Evolutionary conservation across 2,329 filamentous ascomycete species (phyloP).

Genomic region (Onygena corvina): DNA sequence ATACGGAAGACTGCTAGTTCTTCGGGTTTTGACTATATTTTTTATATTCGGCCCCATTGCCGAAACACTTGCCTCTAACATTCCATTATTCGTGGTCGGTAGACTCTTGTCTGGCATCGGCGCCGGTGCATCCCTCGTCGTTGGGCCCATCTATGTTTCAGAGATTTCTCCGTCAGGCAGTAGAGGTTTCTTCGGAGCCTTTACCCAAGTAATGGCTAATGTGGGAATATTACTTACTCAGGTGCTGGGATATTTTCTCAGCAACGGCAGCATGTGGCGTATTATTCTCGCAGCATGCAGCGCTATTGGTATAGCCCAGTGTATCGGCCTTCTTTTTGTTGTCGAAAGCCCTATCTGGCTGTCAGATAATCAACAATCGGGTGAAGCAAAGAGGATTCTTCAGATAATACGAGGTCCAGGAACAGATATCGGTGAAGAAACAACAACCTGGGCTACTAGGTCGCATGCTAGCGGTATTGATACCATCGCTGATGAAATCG

Average conservation of each 20-base stretch:
- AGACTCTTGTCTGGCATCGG: constrained; percentile 70
- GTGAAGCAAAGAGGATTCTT: constrained; percentile 54
- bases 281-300: constrained; percentile 66
- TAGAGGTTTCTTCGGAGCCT: constrained; percentile 62
- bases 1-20: constrained; percentile 61
- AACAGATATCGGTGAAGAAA: constrained; percentile 61
- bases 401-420: constrained; percentile 62
- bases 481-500: background rate
- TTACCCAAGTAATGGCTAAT: constrained; percentile 92
- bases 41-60: constrained; percentile 64
- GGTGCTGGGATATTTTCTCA: constrained; percentile 75
- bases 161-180: constrained; percentile 68
- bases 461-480: constrained; percentile 8
- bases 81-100: constrained; percentile 58
- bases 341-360: constrained; percentile 85
- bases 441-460: constrained; percentile 45
- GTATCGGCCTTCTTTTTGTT: constrained; percentile 58
- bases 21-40: constrained; percentile 64
- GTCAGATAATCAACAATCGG: constrained; percentile 50
- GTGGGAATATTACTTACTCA: constrained; percentile 77
- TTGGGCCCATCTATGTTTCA: constrained; percentile 88
- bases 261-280: constrained; percentile 67
- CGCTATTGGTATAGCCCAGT: constrained; percentile 54
- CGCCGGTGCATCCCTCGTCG: constrained; percentile 79
- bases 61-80: constrained; percentile 58